Conservation (phyloP, 352 stramenopile species). For the Pythium phragmitis region DNA sequence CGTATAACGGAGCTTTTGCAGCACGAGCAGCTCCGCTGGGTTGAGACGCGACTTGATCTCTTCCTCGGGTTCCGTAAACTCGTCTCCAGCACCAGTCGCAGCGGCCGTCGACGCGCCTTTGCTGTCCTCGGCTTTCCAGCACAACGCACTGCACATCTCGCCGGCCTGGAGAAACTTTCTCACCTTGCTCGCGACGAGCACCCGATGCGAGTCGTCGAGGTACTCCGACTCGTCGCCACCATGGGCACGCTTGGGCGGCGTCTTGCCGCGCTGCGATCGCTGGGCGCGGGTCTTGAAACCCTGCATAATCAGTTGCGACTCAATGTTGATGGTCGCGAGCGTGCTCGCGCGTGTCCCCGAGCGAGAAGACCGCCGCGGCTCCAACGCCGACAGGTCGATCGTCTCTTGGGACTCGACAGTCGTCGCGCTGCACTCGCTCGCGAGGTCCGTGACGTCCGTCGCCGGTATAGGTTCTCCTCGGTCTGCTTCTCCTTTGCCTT, state of each 20-base stretch:
- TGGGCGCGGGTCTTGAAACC: conserved; percentile 15
- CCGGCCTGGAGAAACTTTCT: conserved; percentile 36
- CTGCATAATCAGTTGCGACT: conserved; percentile 31
- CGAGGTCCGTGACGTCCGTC: conserved; percentile 17
- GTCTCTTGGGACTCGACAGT: conserved; percentile 17
- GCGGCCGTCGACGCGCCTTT: not conserved
- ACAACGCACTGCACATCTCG: conserved; percentile 34
- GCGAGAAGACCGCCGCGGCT: conserved; percentile 52
- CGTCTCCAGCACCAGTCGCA: conserved; percentile 4
- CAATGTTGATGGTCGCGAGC: conserved; percentile 50
- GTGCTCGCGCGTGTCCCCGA: conserved; percentile 57
- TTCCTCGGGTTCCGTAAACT: conserved; percentile 29
- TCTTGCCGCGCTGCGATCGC: conserved; percentile 6
- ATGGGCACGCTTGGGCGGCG: conserved; percentile 6
- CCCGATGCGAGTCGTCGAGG: conserved; percentile 57
- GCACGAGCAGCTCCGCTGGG: conserved; percentile 46
- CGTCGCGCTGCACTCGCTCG: conserved; percentile 18
- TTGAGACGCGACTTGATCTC: conserved; percentile 28
- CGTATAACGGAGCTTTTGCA: conserved; percentile 52
- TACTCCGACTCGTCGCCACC: conserved; percentile 56
- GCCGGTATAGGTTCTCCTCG: not conserved
- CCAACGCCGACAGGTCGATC: conserved; percentile 7
- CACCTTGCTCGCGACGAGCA: conserved; percentile 41
- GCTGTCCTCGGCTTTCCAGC: conserved; percentile 10
- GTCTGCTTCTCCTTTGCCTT: not conserved